Conservation (phyloP, 345 rosid species). For the Linum tenue region DNA sequence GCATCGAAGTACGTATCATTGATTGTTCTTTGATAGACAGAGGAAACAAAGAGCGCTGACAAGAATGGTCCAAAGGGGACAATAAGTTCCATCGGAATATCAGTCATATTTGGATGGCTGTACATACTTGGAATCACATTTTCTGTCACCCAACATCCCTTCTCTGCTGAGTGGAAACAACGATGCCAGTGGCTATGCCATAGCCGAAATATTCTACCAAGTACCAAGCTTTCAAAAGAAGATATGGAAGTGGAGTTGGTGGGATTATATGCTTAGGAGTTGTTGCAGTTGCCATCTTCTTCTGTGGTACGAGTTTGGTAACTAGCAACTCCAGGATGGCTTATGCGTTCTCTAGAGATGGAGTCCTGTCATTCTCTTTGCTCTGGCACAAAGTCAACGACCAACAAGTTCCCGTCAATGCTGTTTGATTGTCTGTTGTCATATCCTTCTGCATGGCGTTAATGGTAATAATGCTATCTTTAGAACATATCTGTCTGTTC, state of each 20-base stretch:
- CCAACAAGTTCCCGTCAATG: conserved; percentile 74
- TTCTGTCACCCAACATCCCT: conserved; percentile 73
- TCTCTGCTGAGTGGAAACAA: conserved; percentile 59
- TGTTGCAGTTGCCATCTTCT: conserved; percentile 80
- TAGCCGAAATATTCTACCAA: conserved; percentile 73
- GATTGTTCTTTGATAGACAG: conserved; percentile 45
- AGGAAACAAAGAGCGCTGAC: conserved; percentile 85
- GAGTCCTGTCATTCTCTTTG: conserved; percentile 79
- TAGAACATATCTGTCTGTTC: not conserved
- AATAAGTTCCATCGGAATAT: conserved; percentile 77
- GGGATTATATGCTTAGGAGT: conserved; percentile 85
- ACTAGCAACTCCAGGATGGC: conserved; percentile 99
- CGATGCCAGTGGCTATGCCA: conserved; percentile 85
- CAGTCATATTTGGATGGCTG: conserved; percentile 88
- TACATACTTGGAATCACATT: conserved; percentile 85
- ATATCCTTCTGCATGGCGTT: conserved; percentile 91
- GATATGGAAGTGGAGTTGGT: conserved; percentile 80
- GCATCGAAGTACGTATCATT: too few relatives aligned
- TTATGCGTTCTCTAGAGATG: conserved; percentile 97
- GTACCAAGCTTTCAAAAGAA: conserved; percentile 71
- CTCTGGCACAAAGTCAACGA: conserved; percentile 86
- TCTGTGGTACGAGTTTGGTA: conserved; percentile 95
- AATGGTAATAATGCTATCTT: conserved; percentile 36
- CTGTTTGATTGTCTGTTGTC: conserved; percentile 73
- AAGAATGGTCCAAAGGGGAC: conserved; percentile 83